phyloP scores from a whole-genome alignment of 2,329 filamentous ascomycete genomes.

The Emydomyces testavorans region DNA sequence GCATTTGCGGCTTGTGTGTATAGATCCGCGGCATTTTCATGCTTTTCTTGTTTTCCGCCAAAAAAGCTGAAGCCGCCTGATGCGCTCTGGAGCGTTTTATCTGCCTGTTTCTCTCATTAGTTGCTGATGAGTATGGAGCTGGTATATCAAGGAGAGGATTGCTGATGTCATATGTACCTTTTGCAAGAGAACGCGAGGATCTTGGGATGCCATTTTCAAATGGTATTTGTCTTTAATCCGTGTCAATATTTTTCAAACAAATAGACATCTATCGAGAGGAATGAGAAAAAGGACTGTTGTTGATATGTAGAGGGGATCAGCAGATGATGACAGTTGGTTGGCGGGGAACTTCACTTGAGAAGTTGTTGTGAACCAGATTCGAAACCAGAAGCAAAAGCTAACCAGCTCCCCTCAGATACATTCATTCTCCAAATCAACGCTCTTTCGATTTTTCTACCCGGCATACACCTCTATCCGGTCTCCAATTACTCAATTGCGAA shows the following conservation, averaged over 20 bases:
- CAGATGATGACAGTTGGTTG: neutral
- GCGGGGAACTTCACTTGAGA: neutral
- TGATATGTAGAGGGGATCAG: neutral
- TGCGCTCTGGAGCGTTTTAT: constrained; percentile 66
- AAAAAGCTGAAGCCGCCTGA: constrained; percentile 80
- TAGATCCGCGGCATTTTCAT: constrained; percentile 75
- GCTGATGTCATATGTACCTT: constrained; percentile 44
- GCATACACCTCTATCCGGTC: no score
- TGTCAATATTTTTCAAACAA: neutral
- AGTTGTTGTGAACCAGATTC: neutral
- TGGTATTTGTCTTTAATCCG: neutral
- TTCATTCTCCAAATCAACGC: no score
- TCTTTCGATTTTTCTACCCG: no score
- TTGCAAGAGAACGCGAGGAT: constrained; percentile 65
- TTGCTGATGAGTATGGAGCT: neutral
- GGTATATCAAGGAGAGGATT: constrained; percentile 14
- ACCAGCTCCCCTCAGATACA: no score
- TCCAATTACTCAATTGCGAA: no score
- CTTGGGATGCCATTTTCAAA: constrained; percentile 54
- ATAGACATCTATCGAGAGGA: neutral
- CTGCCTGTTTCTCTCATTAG: constrained; percentile 50
- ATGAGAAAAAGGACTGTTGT: neutral
- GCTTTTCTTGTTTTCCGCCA: constrained; percentile 75
- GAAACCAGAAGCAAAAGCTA: no score
- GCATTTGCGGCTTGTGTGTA: constrained; percentile 84